Evolutionary conservation across 768 basidiomycete genomes (phyloP).

Genomic region (Sporobolomyces phaffii): DNA sequence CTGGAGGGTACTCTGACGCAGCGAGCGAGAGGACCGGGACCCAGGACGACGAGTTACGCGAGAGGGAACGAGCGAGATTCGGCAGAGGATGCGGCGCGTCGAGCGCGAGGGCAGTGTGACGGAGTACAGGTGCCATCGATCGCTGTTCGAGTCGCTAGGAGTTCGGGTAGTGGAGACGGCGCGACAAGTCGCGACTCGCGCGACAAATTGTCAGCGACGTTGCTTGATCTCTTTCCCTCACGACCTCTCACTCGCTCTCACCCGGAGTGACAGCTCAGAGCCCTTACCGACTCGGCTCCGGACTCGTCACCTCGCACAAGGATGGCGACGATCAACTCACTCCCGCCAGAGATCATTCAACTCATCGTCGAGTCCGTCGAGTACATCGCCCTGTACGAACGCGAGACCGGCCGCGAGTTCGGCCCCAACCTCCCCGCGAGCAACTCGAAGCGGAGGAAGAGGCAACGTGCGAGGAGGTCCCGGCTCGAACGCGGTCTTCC

Average conservation of each 20-base stretch:
- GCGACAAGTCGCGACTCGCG: too few relatives aligned
- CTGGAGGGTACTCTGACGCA: not conserved
- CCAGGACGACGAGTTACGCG: not conserved
- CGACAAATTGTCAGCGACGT: too few relatives aligned
- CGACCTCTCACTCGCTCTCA: too few relatives aligned
- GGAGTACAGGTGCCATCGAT: not conserved
- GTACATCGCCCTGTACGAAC: not conserved
- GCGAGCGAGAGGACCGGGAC: conserved; percentile 1
- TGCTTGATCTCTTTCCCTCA: too few relatives aligned
- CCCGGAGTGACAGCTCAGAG: too few relatives aligned
- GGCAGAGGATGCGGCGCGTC: conserved; percentile 13
- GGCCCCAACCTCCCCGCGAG: not conserved
- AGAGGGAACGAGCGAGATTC: not conserved
- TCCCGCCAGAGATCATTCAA: conserved; percentile 26
- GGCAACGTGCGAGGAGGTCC: not conserved
- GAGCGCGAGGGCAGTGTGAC: not conserved
- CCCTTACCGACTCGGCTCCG: too few relatives aligned
- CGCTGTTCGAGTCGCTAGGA: too few relatives aligned
- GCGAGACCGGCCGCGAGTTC: not conserved
- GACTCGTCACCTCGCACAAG: not conserved
- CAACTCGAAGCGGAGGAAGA: not conserved
- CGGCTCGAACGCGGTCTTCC: not conserved
- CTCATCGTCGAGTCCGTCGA: conserved; percentile 25
- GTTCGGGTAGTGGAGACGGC: too few relatives aligned
- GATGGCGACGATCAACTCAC: conserved; percentile 2